Percentiles rank a stretch among this genome's conserved stretches.
These are phyloP conservation scores for Combretum micranthum DNA, from an alignment of 345 rosid species.

Conservation along the genomic window DNA sequence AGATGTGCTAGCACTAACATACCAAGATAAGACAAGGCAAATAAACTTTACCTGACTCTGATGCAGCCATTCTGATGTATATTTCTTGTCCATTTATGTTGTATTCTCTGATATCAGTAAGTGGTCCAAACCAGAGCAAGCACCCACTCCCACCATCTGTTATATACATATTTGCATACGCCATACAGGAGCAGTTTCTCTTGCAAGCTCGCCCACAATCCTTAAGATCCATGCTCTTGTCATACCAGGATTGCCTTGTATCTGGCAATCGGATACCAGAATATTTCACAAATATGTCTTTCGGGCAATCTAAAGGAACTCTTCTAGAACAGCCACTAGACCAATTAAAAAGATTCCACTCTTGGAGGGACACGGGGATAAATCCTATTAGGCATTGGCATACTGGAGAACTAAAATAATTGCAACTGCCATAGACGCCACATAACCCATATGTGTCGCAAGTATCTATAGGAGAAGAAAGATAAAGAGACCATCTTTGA, in stretches of 20 bases:
- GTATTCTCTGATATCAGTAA: too few relatives aligned
- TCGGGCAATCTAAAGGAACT: slow-evolving; percentile 9
- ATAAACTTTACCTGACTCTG: too few relatives aligned
- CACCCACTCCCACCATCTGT: slow-evolving; percentile 36
- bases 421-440: slow-evolving; percentile 8
- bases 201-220: slow-evolving; percentile 33
- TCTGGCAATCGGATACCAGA: slow-evolving; percentile 23
- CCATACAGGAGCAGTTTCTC: slow-evolving; percentile 38
- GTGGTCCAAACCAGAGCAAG: slow-evolving; percentile 34
- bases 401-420: background rate
- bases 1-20: too few relatives aligned
- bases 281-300: slow-evolving; percentile 17
- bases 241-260: slow-evolving; percentile 3
- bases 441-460: slow-evolving; percentile 3
- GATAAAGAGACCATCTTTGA: background rate
- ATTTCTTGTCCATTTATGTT: too few relatives aligned
- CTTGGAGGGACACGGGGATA: slow-evolving; percentile 2
- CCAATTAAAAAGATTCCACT: slow-evolving; percentile 11
- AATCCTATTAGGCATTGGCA: slow-evolving; percentile 14
- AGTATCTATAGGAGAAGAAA: background rate
- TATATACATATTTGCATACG: slow-evolving; percentile 32
- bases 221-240: slow-evolving; percentile 9
- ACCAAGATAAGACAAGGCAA: too few relatives aligned
- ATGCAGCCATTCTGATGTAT: too few relatives aligned
- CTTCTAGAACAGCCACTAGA: slow-evolving; percentile 5